Evolutionary conservation across 345 rosid genomes (phyloP).

Genomic region (Lepidium sativum): DNA sequence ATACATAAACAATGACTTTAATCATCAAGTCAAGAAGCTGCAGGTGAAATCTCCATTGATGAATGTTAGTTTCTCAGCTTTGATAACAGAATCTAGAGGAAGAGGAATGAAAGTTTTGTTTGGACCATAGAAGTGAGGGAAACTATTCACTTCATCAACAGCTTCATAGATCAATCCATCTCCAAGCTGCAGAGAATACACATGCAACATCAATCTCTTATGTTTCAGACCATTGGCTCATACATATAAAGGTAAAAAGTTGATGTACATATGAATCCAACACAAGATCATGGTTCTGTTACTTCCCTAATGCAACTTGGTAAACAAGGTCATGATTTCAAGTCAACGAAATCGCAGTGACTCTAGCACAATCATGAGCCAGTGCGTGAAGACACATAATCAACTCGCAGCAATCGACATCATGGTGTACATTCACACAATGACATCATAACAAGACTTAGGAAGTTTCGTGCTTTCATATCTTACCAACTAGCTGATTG

Average conservation of each 20-base stretch:
- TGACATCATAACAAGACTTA: background rate
- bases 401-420: background rate
- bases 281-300: background rate
- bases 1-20: background rate
- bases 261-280: too few species aligned
- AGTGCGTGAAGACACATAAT: too few species aligned
- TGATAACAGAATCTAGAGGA: slow-evolving; percentile 51
- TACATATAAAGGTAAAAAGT: too few species aligned
- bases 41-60: slow-evolving; percentile 58
- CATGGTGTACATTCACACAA: background rate
- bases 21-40: slow-evolving; percentile 40
- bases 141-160: slow-evolving; percentile 62
- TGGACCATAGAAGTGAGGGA: slow-evolving; percentile 86
- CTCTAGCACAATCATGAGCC: too few species aligned
- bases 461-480: background rate
- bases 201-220: background rate
- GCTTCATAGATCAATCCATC: slow-evolving; percentile 75
- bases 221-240: background rate
- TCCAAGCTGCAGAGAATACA: slow-evolving; percentile 50
- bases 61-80: slow-evolving; percentile 57
- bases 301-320: background rate
- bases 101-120: slow-evolving; percentile 57
- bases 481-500: background rate
- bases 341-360: background rate
- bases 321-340: background rate